A percentile compares a stretch with the other conserved stretches of the same genome.
These are phyloP conservation scores for Umbelopsis sp. DNA, from an alignment of 371 early-diverging fungal species.

Conservation along the genomic window DNA sequence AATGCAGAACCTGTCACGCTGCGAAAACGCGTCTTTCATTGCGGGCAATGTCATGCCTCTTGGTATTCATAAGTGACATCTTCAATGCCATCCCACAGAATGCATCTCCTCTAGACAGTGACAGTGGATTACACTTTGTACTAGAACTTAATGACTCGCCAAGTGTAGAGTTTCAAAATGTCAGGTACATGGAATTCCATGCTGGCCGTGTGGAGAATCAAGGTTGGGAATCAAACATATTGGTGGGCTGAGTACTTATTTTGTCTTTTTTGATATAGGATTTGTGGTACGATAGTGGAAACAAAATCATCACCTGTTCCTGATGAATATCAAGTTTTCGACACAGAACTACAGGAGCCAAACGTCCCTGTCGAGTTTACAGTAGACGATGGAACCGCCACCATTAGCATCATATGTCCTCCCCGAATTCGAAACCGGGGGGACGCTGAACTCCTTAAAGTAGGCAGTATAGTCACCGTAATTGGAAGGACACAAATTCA, in stretches of 20 bases:
- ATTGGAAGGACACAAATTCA: conserved; percentile 4
- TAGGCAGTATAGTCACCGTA: conserved; percentile 14
- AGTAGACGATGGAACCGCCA: conserved; percentile 1
- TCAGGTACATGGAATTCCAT: conserved; percentile 19
- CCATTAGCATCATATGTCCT: background rate
- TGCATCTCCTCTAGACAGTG: no score
- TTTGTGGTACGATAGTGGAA: conserved; percentile 11
- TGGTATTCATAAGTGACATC: conserved; percentile 14
- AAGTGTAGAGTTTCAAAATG: conserved; percentile 14
- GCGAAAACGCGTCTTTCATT: background rate
- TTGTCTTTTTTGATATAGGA: background rate
- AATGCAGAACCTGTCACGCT: background rate
- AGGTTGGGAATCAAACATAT: background rate
- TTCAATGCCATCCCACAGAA: background rate
- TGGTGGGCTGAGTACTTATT: background rate
- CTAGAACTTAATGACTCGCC: background rate
- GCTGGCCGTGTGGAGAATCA: conserved; percentile 1
- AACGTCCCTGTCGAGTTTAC: background rate
- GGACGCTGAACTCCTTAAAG: conserved; percentile 10
- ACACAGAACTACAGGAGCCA: background rate
- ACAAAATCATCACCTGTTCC: background rate
- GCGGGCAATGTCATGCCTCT: background rate
- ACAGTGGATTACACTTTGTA: background rate
- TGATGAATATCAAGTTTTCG: background rate
- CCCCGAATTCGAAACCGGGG: background rate